These are phyloP conservation scores for Hawksworthiomyces lignivorus DNA, from an alignment of 2,329 filamentous ascomycete species.

Conservation along the genomic window DNA sequence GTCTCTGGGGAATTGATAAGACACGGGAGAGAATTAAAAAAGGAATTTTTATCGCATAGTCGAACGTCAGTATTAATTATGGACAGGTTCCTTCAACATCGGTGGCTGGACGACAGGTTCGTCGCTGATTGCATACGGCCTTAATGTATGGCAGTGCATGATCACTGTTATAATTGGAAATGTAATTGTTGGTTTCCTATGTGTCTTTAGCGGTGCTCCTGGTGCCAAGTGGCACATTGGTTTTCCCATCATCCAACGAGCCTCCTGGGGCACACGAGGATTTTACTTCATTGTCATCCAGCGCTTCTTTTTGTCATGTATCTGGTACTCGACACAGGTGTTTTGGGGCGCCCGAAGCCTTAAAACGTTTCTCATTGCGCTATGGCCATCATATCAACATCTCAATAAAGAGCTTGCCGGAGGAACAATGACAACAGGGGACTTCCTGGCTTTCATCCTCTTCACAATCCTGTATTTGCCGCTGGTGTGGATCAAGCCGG, in stretches of 20 bases:
- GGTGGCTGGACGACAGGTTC: constrained; percentile 26
- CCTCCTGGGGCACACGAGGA: no score
- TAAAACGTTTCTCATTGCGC: constrained; percentile 25
- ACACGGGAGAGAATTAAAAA: no score
- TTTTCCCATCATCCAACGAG: constrained; percentile 36
- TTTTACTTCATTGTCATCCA: constrained; percentile 35
- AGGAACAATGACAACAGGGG: constrained; percentile 18
- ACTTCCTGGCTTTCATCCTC: constrained; percentile 22
- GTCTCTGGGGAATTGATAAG: no score
- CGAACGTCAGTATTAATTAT: no score
- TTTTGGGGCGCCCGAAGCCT: constrained; percentile 28
- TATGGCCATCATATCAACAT: constrained; percentile 20
- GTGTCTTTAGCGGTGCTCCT: constrained; percentile 27
- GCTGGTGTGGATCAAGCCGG: constrained; percentile 34
- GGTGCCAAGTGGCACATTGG: constrained; percentile 35
- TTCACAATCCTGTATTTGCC: constrained; percentile 25
- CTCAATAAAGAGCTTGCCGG: constrained; percentile 19
- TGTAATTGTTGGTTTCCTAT: constrained; percentile 30
- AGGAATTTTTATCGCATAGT: no score
- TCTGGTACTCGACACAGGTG: constrained; percentile 41
- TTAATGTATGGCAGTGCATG: constrained; percentile 30
- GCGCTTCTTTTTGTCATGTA: constrained; percentile 41
- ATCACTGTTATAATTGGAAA: constrained; percentile 36
- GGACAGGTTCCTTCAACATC: constrained; percentile 26
- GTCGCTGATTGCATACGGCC: constrained; percentile 8